Conservation (phyloP, 179 eudicot species). For the Silene noctiflora region DNA sequence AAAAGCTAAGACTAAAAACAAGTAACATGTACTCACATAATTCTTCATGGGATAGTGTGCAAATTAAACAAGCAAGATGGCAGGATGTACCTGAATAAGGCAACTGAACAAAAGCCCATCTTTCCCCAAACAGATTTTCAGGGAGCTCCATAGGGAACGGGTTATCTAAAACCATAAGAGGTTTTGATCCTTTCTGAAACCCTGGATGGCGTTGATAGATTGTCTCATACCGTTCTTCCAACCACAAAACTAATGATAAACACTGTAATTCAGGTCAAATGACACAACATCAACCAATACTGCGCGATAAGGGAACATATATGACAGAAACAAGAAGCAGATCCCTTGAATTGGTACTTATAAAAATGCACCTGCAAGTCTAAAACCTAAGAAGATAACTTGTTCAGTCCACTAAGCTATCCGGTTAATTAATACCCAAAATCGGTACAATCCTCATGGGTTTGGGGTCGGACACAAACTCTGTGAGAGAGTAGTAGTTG, state of each 20-base stretch:
- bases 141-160: conserved; percentile 97
- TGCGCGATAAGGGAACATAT: neutral
- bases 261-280: conserved; percentile 50
- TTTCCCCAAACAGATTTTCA: conserved; percentile 82
- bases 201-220: conserved; percentile 89
- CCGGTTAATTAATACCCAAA: too few species aligned
- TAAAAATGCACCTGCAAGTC: neutral
- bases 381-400: neutral
- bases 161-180: conserved; percentile 76
- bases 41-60: neutral
- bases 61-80: neutral
- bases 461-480: neutral
- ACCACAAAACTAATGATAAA: conserved; percentile 76
- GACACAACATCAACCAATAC: neutral
- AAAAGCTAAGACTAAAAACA: neutral
- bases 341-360: neutral
- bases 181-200: conserved; percentile 92
- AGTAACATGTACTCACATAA: neutral
- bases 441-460: neutral
- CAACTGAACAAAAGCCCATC: conserved; percentile 96
- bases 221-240: conserved; percentile 88
- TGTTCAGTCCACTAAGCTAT: too few species aligned
- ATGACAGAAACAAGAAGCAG: neutral
- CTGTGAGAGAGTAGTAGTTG: neutral
- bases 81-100: conserved; percentile 69